A percentile compares a stretch with the other conserved stretches of the same genome.
Evolutionary conservation across 768 basidiomycete genomes (phyloP).

Genomic region (Mycena albidolilacea): DNA sequence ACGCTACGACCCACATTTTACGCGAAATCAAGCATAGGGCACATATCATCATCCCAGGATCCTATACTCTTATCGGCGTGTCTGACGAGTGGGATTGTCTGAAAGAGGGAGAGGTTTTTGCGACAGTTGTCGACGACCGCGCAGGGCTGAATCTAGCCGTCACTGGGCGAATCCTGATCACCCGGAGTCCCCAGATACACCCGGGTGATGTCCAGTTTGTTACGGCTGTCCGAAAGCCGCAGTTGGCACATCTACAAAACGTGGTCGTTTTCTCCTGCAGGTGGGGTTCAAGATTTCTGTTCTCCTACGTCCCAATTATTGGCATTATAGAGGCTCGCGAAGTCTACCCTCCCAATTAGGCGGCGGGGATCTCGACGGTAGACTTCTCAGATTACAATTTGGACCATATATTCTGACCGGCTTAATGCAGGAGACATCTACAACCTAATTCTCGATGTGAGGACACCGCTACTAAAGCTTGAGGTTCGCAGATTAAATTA

Average conservation of each 20-base stretch:
- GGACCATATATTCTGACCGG: background rate
- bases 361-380: slow-evolving; percentile 69
- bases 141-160: slow-evolving; percentile 45
- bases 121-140: slow-evolving; percentile 54
- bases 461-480: slow-evolving; percentile 16
- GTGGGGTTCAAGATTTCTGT: slow-evolving; percentile 43
- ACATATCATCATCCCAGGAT: slow-evolving; percentile 64
- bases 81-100: slow-evolving; percentile 66
- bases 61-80: slow-evolving; percentile 67
- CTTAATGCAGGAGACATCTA: slow-evolving; percentile 58
- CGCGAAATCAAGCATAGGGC: slow-evolving; percentile 68
- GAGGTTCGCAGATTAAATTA: background rate
- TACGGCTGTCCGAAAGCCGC: slow-evolving; percentile 56
- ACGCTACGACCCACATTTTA: slow-evolving; percentile 60
- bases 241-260: slow-evolving; percentile 58
- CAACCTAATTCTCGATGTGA: slow-evolving; percentile 61
- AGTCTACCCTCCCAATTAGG: slow-evolving; percentile 64
- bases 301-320: slow-evolving; percentile 3
- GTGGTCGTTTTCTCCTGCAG: slow-evolving; percentile 67
- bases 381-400: slow-evolving; percentile 47
- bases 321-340: slow-evolving; percentile 54
- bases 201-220: slow-evolving; percentile 63
- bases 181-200: slow-evolving; percentile 68
- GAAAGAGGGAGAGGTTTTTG: slow-evolving; percentile 63
- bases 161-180: slow-evolving; percentile 59